These are phyloP conservation scores for Sextonia rubra DNA, from an alignment of 164 flowering plant genomes.

Conservation along the genomic window DNA sequence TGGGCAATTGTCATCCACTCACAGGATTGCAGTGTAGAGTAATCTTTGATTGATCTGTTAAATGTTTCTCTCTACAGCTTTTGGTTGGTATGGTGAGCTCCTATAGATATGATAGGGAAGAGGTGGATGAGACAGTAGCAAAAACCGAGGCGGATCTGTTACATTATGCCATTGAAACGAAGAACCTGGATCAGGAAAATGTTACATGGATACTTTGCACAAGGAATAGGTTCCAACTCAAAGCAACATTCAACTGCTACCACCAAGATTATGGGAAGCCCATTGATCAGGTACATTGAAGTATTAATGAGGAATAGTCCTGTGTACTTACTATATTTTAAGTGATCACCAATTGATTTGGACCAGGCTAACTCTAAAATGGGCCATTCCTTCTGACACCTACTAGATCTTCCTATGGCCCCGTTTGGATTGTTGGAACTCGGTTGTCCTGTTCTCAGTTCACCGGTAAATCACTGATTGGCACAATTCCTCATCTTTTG, in stretches of 20 bases:
- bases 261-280: constrained; percentile 38
- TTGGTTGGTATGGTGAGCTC: constrained; percentile 61
- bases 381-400: neutral
- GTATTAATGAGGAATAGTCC: neutral
- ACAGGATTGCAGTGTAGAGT: neutral
- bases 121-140: constrained; percentile 42
- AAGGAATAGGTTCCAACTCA: constrained; percentile 60
- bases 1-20: neutral
- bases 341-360: neutral
- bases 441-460: too few species aligned
- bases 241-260: constrained; percentile 55
- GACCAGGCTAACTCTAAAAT: neutral
- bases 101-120: constrained; percentile 57
- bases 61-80: constrained; percentile 35
- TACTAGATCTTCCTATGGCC: too few species aligned
- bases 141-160: constrained; percentile 46
- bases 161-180: constrained; percentile 41
- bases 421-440: too few species aligned
- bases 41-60: neutral
- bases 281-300: constrained; percentile 46
- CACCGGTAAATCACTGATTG: too few species aligned
- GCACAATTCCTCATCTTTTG: too few species aligned
- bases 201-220: constrained; percentile 55
- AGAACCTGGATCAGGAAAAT: constrained; percentile 43
- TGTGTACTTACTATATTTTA: neutral